Evolutionary conservation across 1,139 yeast species (phyloP).

Genomic region (Pichia cactophila): DNA sequence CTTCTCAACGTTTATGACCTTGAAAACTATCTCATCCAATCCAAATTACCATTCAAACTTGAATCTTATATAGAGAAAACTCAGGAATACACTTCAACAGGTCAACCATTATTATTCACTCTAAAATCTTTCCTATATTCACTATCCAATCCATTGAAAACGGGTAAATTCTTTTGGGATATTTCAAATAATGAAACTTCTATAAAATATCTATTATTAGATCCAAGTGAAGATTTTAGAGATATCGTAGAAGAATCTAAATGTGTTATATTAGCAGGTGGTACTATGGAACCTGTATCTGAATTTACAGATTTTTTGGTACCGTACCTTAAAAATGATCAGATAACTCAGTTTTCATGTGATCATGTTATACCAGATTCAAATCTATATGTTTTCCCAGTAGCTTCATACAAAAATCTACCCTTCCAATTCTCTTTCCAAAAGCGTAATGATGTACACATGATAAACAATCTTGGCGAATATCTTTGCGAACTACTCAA

Average conservation of each 20-base stretch:
- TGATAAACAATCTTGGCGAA: slow-evolving; percentile 49
- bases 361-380: slow-evolving; percentile 77
- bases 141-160: slow-evolving; percentile 66
- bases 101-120: slow-evolving; percentile 58
- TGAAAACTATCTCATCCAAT: slow-evolving; percentile 52
- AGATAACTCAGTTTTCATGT: slow-evolving; percentile 58
- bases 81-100: slow-evolving; percentile 16
- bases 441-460: slow-evolving; percentile 40
- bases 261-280: slow-evolving; percentile 83
- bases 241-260: slow-evolving; percentile 58
- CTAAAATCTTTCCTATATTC: slow-evolving; percentile 58
- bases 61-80: slow-evolving; percentile 57
- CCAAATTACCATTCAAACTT: slow-evolving; percentile 79
- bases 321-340: slow-evolving; percentile 42
- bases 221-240: slow-evolving; percentile 67
- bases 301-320: slow-evolving; percentile 63
- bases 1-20: slow-evolving; percentile 62
- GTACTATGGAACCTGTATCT: slow-evolving; percentile 87
- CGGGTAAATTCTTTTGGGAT: slow-evolving; percentile 76
- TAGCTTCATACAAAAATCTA: slow-evolving; percentile 25
- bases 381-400: slow-evolving; percentile 56
- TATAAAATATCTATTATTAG: slow-evolving; percentile 67
- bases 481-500: slow-evolving; percentile 37
- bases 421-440: slow-evolving; percentile 64
- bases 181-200: slow-evolving; percentile 27